Conservation (phyloP, 2,329 filamentous ascomycete species). For the Phialemoniopsis sp. region DNA sequence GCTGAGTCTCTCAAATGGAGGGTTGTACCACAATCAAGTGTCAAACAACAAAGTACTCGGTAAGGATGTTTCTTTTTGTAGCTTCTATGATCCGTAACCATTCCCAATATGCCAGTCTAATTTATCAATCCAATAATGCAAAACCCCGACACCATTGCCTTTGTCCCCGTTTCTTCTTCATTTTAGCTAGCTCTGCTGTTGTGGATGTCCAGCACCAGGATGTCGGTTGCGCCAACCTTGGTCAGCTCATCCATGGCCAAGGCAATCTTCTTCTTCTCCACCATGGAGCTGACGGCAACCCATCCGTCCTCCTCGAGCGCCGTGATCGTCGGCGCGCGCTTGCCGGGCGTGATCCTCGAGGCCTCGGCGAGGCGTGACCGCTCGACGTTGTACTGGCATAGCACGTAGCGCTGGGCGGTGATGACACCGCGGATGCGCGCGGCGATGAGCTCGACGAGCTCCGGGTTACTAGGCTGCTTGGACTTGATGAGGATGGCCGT, state of each 20-base stretch:
- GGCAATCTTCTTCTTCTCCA: constrained; percentile 81
- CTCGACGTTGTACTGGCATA: constrained; percentile 94
- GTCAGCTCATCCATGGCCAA: constrained; percentile 81
- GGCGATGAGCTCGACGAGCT: constrained; percentile 78
- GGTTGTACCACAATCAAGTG: too few relatives aligned
- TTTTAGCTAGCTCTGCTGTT: constrained; percentile 44
- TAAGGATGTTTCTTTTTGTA: too few relatives aligned
- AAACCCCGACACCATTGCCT: background rate
- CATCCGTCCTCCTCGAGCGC: constrained; percentile 82
- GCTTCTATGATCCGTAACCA: background rate
- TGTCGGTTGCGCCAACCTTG: constrained; percentile 75
- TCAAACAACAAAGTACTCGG: too few relatives aligned
- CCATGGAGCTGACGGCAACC: constrained; percentile 95
- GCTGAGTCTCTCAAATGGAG: too few relatives aligned
- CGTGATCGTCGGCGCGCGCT: constrained; percentile 90
- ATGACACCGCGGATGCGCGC: constrained; percentile 91
- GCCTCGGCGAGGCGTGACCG: constrained; percentile 64
- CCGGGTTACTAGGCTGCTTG: constrained; percentile 72
- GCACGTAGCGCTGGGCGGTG: constrained; percentile 86
- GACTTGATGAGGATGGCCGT: constrained; percentile 92
- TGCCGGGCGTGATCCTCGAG: constrained; percentile 77
- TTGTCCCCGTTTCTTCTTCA: background rate
- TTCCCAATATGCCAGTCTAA: background rate
- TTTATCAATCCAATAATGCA: too few relatives aligned
- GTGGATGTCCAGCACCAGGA: constrained; percentile 79